Evolutionary conservation across 495 filamentous ascomycete species (phyloP), one percentile per base, ranked within the genome.

Genomic region (Talaromyces thailandensis): DNA sequence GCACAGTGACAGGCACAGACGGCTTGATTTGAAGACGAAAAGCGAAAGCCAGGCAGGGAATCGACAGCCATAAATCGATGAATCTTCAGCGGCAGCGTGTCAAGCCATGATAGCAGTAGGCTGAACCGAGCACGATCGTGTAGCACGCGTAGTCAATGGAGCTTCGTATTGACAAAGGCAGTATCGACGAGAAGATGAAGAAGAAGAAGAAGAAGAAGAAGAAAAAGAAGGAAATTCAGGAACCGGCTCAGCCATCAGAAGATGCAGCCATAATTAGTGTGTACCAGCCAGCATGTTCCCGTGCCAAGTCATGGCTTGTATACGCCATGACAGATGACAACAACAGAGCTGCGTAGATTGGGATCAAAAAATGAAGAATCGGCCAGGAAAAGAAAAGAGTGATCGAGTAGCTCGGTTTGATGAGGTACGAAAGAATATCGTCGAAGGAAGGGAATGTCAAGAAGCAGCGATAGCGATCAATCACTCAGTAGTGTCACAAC

Each of bases 121-220:
- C 35, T 40, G 16, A 4, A 40, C 4, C 16, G 14, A 40, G 35
- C 35, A 40, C 35, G 35, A 12, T 40, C 43, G n/a, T 18, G 18
- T 48, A 23, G 43, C 16, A 48, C 43, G 43, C n/a, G 43, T 48
- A 48, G 43, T 48, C 43, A 48, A 45, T 48, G 4, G 43, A 21
- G 18, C 43, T 21, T 21, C 43, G 3, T 21, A 16, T 43, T 48
- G n/a, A 21, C 43, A 29, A 62, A 64, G n/a, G n/a, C n/a, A n/a
- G n/a, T n/a, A n/a, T n/a, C n/a, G n/a, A n/a, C n/a, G n/a, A n/a
- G n/a, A n/a, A n/a, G n/a, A n/a, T n/a, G 56, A 35, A 23, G 26
- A n/a, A 32, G 37, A 55, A 45, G 37, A 55, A 45, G 31, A 31
- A 53, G 32, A 48, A n/a, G n/a, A n/a, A 64, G 56, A 35, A 23